Evolutionary conservation across 805 yeast species (phyloP).

Genomic region (Spathaspora boniae): DNA sequence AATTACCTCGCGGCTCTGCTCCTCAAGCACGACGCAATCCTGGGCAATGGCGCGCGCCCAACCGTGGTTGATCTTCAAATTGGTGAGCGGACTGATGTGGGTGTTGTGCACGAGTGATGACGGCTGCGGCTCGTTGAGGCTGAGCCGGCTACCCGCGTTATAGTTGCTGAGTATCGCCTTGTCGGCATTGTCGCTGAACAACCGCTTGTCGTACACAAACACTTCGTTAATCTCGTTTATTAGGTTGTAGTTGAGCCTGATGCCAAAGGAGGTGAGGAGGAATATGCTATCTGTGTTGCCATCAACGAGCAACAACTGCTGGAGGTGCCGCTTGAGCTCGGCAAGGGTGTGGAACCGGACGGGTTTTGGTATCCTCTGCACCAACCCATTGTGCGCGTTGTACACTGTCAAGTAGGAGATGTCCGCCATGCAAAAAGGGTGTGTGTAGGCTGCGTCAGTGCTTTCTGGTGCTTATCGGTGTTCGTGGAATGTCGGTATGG

Average conservation of each 20-base stretch:
- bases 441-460: constrained; percentile 2
- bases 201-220: constrained; percentile 60
- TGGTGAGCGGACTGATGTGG: constrained; percentile 13
- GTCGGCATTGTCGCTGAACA: constrained; percentile 35
- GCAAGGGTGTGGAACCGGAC: constrained; percentile 34
- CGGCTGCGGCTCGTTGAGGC: constrained; percentile 6
- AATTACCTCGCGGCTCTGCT: constrained; percentile 22
- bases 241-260: constrained; percentile 52
- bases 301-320: constrained; percentile 21
- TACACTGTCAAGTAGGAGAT: constrained; percentile 26
- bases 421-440: constrained; percentile 14
- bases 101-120: constrained; percentile 1
- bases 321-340: constrained; percentile 28
- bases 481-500: no score
- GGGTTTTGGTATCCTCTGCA: constrained; percentile 36
- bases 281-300: constrained; percentile 33
- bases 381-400: constrained; percentile 38
- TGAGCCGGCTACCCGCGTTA: neutral
- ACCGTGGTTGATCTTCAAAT: constrained; percentile 44
- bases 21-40: constrained; percentile 34
- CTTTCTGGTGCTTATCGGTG: no score
- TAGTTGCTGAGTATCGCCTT: neutral
- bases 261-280: constrained; percentile 63
- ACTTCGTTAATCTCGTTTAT: constrained; percentile 52
- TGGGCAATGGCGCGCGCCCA: constrained; percentile 50